These are phyloP conservation scores for Rosellinia necatrix DNA, from an alignment of 2,329 filamentous ascomycete genomes.

Conservation along the genomic window DNA sequence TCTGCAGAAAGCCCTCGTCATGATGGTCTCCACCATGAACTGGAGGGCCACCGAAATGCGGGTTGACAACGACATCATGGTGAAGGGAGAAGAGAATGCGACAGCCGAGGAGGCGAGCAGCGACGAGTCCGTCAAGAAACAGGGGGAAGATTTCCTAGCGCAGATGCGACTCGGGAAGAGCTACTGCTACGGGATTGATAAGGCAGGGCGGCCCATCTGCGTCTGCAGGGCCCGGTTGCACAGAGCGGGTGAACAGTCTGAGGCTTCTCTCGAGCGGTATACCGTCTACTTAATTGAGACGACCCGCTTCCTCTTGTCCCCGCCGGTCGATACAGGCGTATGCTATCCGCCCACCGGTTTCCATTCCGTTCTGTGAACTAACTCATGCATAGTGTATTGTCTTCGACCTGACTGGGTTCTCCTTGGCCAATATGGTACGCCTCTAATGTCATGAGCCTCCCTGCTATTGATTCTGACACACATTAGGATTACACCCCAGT, in stretches of 20 bases:
- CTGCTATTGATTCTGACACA: slow-evolving; percentile 27
- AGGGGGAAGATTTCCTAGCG: slow-evolving; percentile 75
- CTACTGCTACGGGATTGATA: slow-evolving; percentile 87
- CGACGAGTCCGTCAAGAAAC: slow-evolving; percentile 66
- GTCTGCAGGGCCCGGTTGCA: slow-evolving; percentile 84
- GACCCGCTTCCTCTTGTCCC: slow-evolving; percentile 77
- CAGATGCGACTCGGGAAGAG: slow-evolving; percentile 92
- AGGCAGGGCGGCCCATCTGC: slow-evolving; percentile 82
- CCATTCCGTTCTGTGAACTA: not conserved
- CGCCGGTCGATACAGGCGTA: slow-evolving; percentile 89
- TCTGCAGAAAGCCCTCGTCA: slow-evolving; percentile 86
- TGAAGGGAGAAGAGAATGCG: slow-evolving; percentile 73
- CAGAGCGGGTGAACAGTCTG: slow-evolving; percentile 78
- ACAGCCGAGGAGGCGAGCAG: slow-evolving; percentile 60
- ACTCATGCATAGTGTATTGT: slow-evolving; percentile 70
- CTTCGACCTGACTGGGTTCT: slow-evolving; percentile 96
- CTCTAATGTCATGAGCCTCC: not conserved
- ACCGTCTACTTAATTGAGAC: slow-evolving; percentile 96
- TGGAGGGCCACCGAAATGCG: slow-evolving; percentile 85
- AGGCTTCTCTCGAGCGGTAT: slow-evolving; percentile 81
- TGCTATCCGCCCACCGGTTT: slow-evolving; percentile 46
- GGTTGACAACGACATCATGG: slow-evolving; percentile 87
- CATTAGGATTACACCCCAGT: slow-evolving; percentile 85
- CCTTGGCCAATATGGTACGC: slow-evolving; percentile 87
- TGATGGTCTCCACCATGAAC: slow-evolving; percentile 92